Base-by-base conservation (phyloP, 225 moss, liverwort and hornwort species). In the Sphagnum tenellum region DNA sequence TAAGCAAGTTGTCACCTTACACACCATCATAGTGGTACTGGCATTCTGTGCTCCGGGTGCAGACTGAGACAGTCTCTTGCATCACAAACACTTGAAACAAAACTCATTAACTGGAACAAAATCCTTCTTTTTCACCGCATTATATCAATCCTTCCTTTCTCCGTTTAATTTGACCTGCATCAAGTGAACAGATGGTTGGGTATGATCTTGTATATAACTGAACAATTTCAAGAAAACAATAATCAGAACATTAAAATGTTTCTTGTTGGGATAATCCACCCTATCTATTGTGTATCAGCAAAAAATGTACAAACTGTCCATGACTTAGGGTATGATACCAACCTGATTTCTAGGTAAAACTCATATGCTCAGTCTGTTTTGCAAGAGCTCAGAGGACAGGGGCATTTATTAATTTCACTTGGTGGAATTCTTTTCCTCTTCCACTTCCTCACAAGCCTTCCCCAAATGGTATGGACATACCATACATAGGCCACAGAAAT, bases 11-110 rank as follows among this genome's bases (percentile, higher is more conserved):
- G 78, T 87, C 83, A 74, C 80, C 83, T 81, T 83, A 80, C 48
- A 83, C 81, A 66, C 87, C 87, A 61, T 83, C 83, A 69, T 83
- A 87, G 68, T 75, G 87, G 79, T 87, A 83, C 56, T 83, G 83
- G 75, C 87, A 83, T 63, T 83, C 83, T 81, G 83, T 61, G 65
- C 9, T 83, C 65, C 87, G 78, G 50, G 87, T 83, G 68, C 83
- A 87, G 59, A 83, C 80, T 68, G 66, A 74, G 74, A 68, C 87
- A 87, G 11, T 83, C 87, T 68, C 78, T 78, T 57, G 73, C 67
- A 55, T 72, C 73, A 72, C 87, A 87, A 29, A 87, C 74, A 63
- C 76, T 67, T 63, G 81, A 76, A 50, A 74, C 78, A 69, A 83
- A 76, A 7, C 68, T 72, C 60, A 29, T 77, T 72, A 50, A 83